These are phyloP conservation scores for Megacollybia platyphylla DNA, from an alignment of 1,284 basidiomycete genomes.

Conservation along the genomic window DNA sequence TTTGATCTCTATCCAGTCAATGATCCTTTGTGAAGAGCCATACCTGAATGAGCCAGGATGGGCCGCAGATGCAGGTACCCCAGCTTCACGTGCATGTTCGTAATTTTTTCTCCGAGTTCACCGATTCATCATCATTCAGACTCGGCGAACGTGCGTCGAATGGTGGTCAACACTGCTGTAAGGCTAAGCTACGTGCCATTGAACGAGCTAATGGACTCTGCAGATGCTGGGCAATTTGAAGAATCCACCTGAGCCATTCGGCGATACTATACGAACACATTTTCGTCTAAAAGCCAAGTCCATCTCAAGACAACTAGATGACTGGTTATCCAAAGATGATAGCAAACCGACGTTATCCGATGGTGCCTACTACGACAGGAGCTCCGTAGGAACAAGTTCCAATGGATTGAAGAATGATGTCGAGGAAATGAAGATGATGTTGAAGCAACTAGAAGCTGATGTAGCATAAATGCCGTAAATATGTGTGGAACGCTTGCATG, in stretches of 20 bases:
- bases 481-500: neutral
- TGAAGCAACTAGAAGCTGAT: conserved; percentile 29
- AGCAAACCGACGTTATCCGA: conserved; percentile 40
- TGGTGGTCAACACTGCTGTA: conserved; percentile 81
- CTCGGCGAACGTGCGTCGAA: conserved; percentile 77
- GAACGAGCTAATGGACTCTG: conserved; percentile 6
- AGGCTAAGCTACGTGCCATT: conserved; percentile 12
- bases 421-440: conserved; percentile 47
- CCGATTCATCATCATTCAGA: conserved; percentile 27
- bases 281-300: conserved; percentile 74
- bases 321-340: conserved; percentile 68
- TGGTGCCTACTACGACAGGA: conserved; percentile 25
- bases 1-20: conserved; percentile 85
- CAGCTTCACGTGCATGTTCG: conserved; percentile 58
- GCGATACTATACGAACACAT: conserved; percentile 76
- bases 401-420: conserved; percentile 56
- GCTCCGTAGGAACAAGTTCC: conserved; percentile 26
- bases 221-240: conserved; percentile 81
- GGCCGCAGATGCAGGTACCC: conserved; percentile 58
- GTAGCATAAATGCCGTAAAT: neutral
- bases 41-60: conserved; percentile 86
- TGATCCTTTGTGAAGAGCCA: conserved; percentile 85
- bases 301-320: conserved; percentile 64
- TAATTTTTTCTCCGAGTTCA: conserved; percentile 1
- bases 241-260: conserved; percentile 72